Conservation (phyloP, 2,329 filamentous ascomycete species). For the Aphanocladium album region DNA sequence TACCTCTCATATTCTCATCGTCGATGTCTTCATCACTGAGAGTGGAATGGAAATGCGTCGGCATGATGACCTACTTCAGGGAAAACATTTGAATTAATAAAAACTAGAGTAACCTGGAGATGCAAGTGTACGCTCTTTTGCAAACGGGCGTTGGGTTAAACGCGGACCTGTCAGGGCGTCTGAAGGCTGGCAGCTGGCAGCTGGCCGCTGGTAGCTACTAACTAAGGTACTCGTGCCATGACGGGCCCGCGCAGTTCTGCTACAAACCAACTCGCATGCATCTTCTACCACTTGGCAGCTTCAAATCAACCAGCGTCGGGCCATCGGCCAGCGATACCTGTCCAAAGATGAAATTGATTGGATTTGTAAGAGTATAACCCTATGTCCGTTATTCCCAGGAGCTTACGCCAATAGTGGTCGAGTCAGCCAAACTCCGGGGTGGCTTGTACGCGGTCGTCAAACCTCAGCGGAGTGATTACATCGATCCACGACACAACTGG, state of each 20-base stretch:
- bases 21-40: conserved; percentile 2
- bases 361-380: not conserved
- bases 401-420: not conserved
- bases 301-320: not conserved
- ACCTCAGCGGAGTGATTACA: not conserved
- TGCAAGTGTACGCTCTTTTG: too few relatives aligned
- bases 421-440: not conserved
- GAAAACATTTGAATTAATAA: not conserved
- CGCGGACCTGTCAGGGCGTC: not conserved
- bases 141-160: not conserved
- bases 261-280: not conserved
- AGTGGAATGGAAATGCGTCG: not conserved
- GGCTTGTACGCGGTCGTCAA: not conserved
- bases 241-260: not conserved
- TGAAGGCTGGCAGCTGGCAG: not conserved
- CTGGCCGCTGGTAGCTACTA: not conserved
- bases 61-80: not conserved
- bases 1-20: conserved; percentile 15
- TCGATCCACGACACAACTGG: too few relatives aligned
- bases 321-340: not conserved
- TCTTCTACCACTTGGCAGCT: not conserved
- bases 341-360: not conserved
- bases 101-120: too few relatives aligned
- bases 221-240: too few relatives aligned
- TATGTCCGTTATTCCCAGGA: not conserved